Conservation (phyloP, 257 asterid species). For the Fraxinus americana region DNA sequence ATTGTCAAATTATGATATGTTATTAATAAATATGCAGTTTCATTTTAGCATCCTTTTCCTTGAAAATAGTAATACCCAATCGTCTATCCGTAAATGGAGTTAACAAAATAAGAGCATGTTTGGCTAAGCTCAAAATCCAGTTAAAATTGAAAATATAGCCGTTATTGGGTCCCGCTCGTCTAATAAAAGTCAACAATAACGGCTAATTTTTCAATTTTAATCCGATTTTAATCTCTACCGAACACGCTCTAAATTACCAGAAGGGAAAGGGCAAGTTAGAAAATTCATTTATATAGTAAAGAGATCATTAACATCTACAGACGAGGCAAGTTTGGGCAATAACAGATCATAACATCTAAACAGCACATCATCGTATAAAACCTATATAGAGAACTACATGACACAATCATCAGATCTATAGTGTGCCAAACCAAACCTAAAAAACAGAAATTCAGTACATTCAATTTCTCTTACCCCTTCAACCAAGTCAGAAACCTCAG, state of each 20-base stretch:
- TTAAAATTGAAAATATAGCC: no score
- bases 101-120: neutral
- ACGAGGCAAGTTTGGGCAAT: neutral
- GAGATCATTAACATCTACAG: no score
- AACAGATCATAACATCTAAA: neutral
- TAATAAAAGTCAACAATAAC: no score
- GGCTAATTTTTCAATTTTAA: no score
- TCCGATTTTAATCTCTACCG: no score
- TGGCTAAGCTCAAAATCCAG: no score
- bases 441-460: neutral
- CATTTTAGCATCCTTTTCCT: neutral
- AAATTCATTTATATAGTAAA: neutral
- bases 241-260: neutral
- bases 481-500: constrained; percentile 83
- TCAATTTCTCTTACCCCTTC: constrained; percentile 71
- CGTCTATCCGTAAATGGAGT: neutral
- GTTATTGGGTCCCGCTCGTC: no score
- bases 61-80: neutral
- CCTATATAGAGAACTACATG: neutral
- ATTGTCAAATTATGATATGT: neutral
- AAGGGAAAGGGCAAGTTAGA: neutral
- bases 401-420: neutral
- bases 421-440: neutral
- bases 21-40: neutral
- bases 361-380: neutral